A percentile compares a stretch with the other conserved stretches of the same genome.
Evolutionary conservation across 805 yeast species (phyloP).

Genomic region (Myxozyma lipomycoides): DNA sequence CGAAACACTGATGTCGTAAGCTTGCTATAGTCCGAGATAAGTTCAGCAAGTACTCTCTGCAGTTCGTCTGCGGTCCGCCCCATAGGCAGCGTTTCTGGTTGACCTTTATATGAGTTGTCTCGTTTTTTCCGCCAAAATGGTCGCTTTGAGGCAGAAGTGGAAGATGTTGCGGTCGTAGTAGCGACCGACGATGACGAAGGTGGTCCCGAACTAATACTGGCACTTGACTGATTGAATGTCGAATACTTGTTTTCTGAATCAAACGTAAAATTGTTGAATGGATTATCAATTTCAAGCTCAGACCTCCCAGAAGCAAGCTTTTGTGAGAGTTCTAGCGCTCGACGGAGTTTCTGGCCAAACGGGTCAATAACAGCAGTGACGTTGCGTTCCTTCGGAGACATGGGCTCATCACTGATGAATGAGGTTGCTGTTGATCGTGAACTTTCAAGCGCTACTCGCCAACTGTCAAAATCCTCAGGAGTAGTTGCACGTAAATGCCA

Average conservation of each 20-base stretch:
- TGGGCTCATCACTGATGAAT: not conserved
- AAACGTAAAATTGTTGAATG: constrained; percentile 6
- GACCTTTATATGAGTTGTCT: not conserved
- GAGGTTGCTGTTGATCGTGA: constrained; percentile 15
- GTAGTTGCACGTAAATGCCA: constrained; percentile 79
- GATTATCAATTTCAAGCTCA: not conserved
- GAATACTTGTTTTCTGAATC: not conserved
- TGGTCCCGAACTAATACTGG: not conserved
- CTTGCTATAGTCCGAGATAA: constrained; percentile 6
- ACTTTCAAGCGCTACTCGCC: constrained; percentile 61
- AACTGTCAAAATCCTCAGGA: constrained; percentile 62
- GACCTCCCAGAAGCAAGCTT: not conserved
- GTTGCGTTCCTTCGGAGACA: constrained; percentile 6
- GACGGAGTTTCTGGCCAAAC: constrained; percentile 8
- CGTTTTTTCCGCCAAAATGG: constrained; percentile 9
- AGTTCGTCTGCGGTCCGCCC: constrained; percentile 3
- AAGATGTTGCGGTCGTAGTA: constrained; percentile 1
- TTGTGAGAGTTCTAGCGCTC: constrained; percentile 5
- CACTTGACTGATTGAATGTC: not conserved
- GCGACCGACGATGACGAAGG: not conserved
- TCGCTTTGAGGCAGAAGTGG: not conserved
- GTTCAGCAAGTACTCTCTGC: constrained; percentile 7
- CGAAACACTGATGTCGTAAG: not conserved
- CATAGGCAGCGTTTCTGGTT: not conserved
- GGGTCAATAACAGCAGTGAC: constrained; percentile 7